Conservation (phyloP, 176 grass and related monocot genomes). For the Neostapfia colusana region DNA sequence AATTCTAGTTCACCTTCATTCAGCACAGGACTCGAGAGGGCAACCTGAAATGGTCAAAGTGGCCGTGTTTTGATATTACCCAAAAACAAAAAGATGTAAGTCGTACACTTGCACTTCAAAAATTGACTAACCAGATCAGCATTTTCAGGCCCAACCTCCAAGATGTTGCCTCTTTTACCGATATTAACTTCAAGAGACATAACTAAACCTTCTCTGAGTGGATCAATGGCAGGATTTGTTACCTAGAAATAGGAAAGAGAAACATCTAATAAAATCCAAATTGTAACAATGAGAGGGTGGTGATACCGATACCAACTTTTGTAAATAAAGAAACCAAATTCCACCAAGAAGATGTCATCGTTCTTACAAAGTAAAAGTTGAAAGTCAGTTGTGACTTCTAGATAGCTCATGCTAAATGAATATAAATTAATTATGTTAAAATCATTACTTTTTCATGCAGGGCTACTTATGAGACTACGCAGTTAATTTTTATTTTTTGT, state of each 20-base stretch:
- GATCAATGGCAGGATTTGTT: slow-evolving; percentile 98
- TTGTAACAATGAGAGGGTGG: background rate
- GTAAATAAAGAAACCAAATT: slow-evolving; percentile 19
- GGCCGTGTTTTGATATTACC: slow-evolving; percentile 28
- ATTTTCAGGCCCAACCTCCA: slow-evolving; percentile 93
- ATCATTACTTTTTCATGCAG: background rate
- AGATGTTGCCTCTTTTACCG: slow-evolving; percentile 90
- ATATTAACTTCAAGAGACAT: slow-evolving; percentile 99
- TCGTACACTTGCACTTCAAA: slow-evolving; percentile 20
- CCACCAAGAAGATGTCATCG: background rate
- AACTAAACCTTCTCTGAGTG: slow-evolving; percentile 98
- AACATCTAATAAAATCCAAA: slow-evolving; percentile 26
- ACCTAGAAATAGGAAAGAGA: slow-evolving; percentile 58
- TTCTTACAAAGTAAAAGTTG: slow-evolving; percentile 1
- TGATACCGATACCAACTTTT: slow-evolving; percentile 15
- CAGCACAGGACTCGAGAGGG: slow-evolving; percentile 83
- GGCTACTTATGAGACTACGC: background rate
- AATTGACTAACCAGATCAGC: slow-evolving; percentile 78
- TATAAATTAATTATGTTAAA: background rate
- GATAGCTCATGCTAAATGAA: background rate
- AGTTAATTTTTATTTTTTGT: background rate
- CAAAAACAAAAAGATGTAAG: slow-evolving; percentile 21
- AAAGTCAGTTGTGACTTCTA: slow-evolving; percentile 1
- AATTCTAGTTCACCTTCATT: slow-evolving; percentile 96
- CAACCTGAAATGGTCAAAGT: slow-evolving; percentile 66